Conservation (phyloP, 768 basidiomycete genomes). For the Mycena pura region DNA sequence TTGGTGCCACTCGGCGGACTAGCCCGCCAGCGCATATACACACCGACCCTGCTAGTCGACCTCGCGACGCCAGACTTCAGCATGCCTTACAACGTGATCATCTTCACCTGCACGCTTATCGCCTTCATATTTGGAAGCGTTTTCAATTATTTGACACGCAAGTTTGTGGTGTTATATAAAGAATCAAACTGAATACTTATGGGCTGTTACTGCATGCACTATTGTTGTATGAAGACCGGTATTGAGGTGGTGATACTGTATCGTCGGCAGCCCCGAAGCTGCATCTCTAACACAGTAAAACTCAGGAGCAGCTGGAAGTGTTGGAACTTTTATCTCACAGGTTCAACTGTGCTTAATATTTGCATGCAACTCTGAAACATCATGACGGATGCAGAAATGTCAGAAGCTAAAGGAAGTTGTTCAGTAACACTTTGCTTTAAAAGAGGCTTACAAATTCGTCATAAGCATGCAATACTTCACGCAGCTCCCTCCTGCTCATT, state of each 20-base stretch:
- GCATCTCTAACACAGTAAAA: too few species aligned
- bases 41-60: constrained; percentile 82
- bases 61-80: constrained; percentile 99
- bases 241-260: too few species aligned
- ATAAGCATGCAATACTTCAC: constrained; percentile 84
- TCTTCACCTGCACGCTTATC: constrained; percentile 89
- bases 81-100: constrained; percentile 99
- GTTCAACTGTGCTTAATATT: too few species aligned
- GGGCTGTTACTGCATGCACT: too few species aligned
- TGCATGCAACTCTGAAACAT: too few species aligned
- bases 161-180: too few species aligned
- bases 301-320: too few species aligned
- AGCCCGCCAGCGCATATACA: constrained; percentile 63
- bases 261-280: too few species aligned
- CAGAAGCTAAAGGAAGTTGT: constrained; percentile 40
- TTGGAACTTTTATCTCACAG: too few species aligned
- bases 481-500: constrained; percentile 82
- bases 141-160: constrained; percentile 85
- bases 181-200: too few species aligned
- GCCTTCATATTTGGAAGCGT: constrained; percentile 93
- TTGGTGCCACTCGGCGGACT: constrained; percentile 50
- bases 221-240: too few species aligned
- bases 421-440: neutral
- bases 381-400: constrained; percentile 51
- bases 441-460: constrained; percentile 79